phyloP scores from a whole-genome alignment of 352 stramenopile species.

The Thalassiosira mediterranea region DNA sequence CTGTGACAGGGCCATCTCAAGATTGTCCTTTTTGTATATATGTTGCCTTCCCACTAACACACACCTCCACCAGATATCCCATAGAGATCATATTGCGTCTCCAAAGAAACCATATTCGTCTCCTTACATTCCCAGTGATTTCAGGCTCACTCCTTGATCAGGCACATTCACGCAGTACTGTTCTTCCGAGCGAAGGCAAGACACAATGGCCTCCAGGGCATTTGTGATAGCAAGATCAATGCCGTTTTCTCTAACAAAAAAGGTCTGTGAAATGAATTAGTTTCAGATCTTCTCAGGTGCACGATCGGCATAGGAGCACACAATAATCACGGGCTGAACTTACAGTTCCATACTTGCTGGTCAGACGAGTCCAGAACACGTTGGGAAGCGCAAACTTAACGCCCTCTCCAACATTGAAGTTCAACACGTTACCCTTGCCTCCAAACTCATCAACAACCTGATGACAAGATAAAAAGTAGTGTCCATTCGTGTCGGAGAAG shows the following conservation, averaged over 20 bases:
- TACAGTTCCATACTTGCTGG: slow-evolving; percentile 77
- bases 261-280: too few species aligned
- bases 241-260: slow-evolving; percentile 82
- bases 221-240: slow-evolving; percentile 82
- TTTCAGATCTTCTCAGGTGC: too few species aligned
- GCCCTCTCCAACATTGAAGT: slow-evolving; percentile 85
- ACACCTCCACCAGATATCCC: too few species aligned
- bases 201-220: slow-evolving; percentile 78
- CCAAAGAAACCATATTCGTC: too few species aligned
- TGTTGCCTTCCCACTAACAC: too few species aligned
- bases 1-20: too few species aligned
- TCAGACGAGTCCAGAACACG: slow-evolving; percentile 82
- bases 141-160: slow-evolving; percentile 70
- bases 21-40: too few species aligned
- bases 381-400: slow-evolving; percentile 82
- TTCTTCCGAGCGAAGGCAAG: slow-evolving; percentile 76
- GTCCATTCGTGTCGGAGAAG: too few species aligned
- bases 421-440: slow-evolving; percentile 80
- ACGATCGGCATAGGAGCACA: too few species aligned
- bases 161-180: slow-evolving; percentile 75
- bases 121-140: slow-evolving; percentile 60
- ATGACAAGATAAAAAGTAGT: too few species aligned
- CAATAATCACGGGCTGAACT: slow-evolving; percentile 16
- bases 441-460: slow-evolving; percentile 84
- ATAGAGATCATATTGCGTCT: too few species aligned